Evolutionary conservation across 1,284 basidiomycete species (phyloP).

Genomic region (Apiotrichum veenhuisii): DNA sequence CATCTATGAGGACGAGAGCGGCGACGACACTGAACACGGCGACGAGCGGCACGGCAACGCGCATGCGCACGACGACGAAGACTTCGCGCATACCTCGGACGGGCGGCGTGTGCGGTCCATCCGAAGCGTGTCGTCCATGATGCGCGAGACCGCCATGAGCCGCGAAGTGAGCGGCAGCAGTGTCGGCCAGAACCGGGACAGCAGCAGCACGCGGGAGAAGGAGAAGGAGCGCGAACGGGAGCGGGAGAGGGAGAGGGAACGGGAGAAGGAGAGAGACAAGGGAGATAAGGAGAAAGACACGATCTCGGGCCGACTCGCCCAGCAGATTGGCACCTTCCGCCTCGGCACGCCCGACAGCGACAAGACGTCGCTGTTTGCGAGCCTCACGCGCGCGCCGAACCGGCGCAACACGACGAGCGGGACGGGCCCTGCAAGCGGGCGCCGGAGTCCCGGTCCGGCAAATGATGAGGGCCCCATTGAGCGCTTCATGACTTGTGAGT

Average conservation of each 20-base stretch:
- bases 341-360: background rate
- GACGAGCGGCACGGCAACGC: slow-evolving; percentile 47
- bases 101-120: slow-evolving; percentile 12
- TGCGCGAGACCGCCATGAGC: slow-evolving; percentile 4
- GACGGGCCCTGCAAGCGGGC: background rate
- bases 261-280: background rate
- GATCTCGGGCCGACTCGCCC: background rate
- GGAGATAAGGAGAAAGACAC: background rate
- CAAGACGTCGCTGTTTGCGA: slow-evolving; percentile 4
- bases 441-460: background rate
- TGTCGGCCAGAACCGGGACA: background rate
- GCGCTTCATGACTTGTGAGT: slow-evolving; percentile 46
- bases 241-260: background rate
- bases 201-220: background rate
- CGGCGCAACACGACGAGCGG: background rate
- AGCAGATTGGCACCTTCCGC: background rate
- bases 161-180: background rate
- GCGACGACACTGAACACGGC: slow-evolving; percentile 4
- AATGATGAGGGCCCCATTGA: slow-evolving; percentile 38
- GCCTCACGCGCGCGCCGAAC: slow-evolving; percentile 5
- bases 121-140: slow-evolving; percentile 18
- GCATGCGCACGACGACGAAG: slow-evolving; percentile 10
- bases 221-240: no score
- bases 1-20: slow-evolving; percentile 1
- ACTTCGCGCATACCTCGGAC: slow-evolving; percentile 1